phyloP scores from a whole-genome alignment of 441 rosid genomes.

The Syzygium malaccense region DNA sequence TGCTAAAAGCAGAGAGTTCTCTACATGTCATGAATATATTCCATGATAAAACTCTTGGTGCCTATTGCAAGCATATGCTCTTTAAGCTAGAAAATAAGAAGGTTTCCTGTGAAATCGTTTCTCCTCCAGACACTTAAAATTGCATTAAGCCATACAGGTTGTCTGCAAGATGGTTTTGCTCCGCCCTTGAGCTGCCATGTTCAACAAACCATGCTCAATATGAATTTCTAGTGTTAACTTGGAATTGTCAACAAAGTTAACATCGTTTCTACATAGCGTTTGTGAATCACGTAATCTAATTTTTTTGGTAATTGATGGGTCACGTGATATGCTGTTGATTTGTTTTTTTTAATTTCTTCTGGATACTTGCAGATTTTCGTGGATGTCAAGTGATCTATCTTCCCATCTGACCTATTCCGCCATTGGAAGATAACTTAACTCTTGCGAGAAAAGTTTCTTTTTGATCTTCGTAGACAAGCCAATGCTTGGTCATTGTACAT shows the following conservation, averaged over 20 bases:
- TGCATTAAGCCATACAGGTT: neutral
- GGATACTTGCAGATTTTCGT: neutral
- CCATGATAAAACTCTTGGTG: neutral
- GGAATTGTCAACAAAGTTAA: neutral
- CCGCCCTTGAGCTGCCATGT: neutral
- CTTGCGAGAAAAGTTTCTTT: neutral
- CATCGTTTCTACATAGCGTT: neutral
- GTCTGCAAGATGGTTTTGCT: neutral
- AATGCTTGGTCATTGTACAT: neutral
- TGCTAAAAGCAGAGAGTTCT: neutral
- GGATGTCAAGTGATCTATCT: neutral
- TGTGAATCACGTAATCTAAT: neutral
- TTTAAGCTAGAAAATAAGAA: neutral
- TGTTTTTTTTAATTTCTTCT: neutral
- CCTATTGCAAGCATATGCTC: neutral
- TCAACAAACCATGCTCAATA: neutral
- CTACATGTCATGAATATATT: neutral
- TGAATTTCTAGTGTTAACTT: neutral
- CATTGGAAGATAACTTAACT: neutral
- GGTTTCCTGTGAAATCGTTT: neutral
- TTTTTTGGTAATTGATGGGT: neutral
- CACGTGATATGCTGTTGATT: neutral
- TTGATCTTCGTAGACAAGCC: neutral
- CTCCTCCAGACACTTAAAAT: neutral
- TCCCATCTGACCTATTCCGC: neutral